Conservation (phyloP, 1,139 yeast species). For the Suhomyces atakaporum region DNA sequence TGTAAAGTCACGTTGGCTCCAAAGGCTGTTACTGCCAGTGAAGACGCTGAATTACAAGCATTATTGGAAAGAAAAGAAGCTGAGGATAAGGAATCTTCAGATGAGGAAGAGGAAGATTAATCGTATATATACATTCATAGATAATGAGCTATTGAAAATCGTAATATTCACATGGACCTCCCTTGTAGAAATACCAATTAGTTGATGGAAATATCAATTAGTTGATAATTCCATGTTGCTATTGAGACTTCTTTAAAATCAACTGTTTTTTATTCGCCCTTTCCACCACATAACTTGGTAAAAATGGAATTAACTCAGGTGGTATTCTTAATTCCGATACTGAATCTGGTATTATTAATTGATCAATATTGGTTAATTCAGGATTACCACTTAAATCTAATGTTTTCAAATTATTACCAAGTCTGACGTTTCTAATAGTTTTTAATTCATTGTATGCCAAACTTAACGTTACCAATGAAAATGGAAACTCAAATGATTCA, state of each 20-base stretch:
- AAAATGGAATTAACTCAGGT: constrained; percentile 35
- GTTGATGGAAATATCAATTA: too few species aligned
- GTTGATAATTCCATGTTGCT: too few species aligned
- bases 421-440: constrained; percentile 38
- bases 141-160: constrained; percentile 1
- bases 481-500: constrained; percentile 46
- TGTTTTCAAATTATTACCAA: constrained; percentile 36
- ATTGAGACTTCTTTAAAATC: constrained; percentile 27
- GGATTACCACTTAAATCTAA: constrained; percentile 49
- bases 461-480: constrained; percentile 32
- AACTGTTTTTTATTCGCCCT: constrained; percentile 43
- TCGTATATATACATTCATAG: constrained; percentile 9
- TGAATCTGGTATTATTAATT: constrained; percentile 40
- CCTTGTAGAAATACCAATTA: neutral
- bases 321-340: constrained; percentile 41
- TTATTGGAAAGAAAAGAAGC: constrained; percentile 64
- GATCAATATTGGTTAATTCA: constrained; percentile 42
- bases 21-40: constrained; percentile 97
- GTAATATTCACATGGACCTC: neutral
- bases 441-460: constrained; percentile 44
- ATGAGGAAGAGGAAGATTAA: constrained; percentile 45
- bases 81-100: constrained; percentile 47
- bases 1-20: constrained; percentile 97
- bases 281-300: constrained; percentile 44
- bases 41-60: constrained; percentile 96